Base-by-base conservation (phyloP, 2,329 filamentous ascomycete species). In the Alternaria burnsii region DNA sequence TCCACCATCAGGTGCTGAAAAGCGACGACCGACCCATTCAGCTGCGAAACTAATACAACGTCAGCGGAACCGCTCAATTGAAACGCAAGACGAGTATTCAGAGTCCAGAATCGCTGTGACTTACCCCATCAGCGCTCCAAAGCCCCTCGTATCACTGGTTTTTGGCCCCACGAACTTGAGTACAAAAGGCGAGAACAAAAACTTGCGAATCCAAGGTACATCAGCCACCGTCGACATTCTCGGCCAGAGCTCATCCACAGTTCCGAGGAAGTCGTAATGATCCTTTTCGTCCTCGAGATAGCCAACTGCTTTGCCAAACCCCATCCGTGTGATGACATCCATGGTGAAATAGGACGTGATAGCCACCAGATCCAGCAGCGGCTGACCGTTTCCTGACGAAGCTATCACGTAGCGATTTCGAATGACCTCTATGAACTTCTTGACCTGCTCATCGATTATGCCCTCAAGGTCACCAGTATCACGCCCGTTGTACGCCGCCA, bases 321-420 rank as follows among this genome's bases (percentile, higher is more conserved):
- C 52, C 12, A 65, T 54, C 26, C 44, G 36, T 5, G 53, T 62
- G 34, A 62, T 67, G 9, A 62, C 54, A 18, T 67, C 62, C 32
- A 65, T 44, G 28, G 61, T 62, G 30, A 60, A 60, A 40, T 42
- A 60, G 14, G 16, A 28, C 22, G 56, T 42, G 47, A 58, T 52
- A 16, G 34, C 47, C 7, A 22, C 55, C 9, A 58, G 14, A 38
- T 40, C 47, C 26, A 50, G 40, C 9, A 44, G 40, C 16, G 52
- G 40, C 20, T 44, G 40, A 16, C 40, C 10, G 12, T n/a, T 54
- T n/a, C 38, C 51, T 22, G 51, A n/a, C 7, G 51, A 53, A 42
- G 38, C 9, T 14, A 42, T 11, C 14, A 34, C 38, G 34, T 57
- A 57, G 16, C 55, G 32, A 26, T 52, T 48, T 30, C 55, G 46